A percentile compares a stretch with the other conserved stretches of the same genome.
phyloP scores from a whole-genome alignment of 177 flowering plant genomes.

The Vitis hybrid region DNA sequence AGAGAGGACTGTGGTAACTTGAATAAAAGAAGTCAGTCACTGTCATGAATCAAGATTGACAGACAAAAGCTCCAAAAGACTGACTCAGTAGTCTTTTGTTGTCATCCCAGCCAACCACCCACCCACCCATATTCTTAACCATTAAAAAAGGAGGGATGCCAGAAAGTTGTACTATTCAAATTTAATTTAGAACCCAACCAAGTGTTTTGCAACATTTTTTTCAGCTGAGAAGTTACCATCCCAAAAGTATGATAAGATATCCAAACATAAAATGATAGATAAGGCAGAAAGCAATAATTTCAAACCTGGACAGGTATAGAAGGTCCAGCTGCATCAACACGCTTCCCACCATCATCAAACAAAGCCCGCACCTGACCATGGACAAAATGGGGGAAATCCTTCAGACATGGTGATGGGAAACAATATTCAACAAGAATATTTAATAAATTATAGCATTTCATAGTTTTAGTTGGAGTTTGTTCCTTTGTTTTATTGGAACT shows the following conservation, averaged over 20 bases:
- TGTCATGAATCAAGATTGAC: too few species aligned
- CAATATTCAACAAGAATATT: too few species aligned
- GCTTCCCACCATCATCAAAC: constrained; percentile 83
- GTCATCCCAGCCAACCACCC: too few species aligned
- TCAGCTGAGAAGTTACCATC: background rate
- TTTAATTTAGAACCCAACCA: background rate
- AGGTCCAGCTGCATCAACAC: constrained; percentile 84
- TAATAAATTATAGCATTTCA: too few species aligned
- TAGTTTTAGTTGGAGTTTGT: too few species aligned
- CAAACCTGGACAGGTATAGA: constrained; percentile 89
- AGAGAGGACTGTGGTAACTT: too few species aligned
- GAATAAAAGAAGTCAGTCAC: too few species aligned
- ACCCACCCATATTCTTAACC: too few species aligned
- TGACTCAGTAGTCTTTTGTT: too few species aligned
- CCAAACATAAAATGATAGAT: background rate
- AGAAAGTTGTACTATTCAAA: background rate
- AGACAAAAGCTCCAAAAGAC: background rate
- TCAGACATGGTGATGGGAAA: background rate
- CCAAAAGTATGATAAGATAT: background rate
- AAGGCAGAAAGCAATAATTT: background rate
- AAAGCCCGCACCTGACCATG: constrained; percentile 80
- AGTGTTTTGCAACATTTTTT: background rate
- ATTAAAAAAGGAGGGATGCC: too few species aligned
- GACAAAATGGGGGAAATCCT: constrained; percentile 9
- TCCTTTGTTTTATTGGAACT: too few species aligned